Evolutionary conservation across 192 early-diverging fungal genomes (phyloP), one percentile per base, ranked within the genome.

Genomic region (Entomortierella parvispora): DNA sequence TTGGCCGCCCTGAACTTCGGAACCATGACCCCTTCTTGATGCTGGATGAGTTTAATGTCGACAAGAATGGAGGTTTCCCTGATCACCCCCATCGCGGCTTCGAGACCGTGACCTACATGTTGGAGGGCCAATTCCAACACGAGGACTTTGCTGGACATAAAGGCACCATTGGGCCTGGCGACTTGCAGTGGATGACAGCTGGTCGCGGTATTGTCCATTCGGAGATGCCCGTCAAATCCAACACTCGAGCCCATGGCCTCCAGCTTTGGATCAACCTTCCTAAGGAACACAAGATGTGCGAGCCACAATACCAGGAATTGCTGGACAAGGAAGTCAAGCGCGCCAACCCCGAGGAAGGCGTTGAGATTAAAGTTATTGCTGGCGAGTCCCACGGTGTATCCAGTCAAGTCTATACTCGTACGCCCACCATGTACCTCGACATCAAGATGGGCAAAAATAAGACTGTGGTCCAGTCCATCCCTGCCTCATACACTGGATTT

Each of bases 221-320:
- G 17, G 88, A 89, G 62, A 83, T 55, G 33, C 79, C 82, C 25
- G 69, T 65, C 46, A 62, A 72, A 14, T 32, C 79, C 40, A 58
- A 62, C 4, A 83, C 80, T 15, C 52, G 58, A 6, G 61, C 55
- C 20, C 58, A 69, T 53, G 70, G 69, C 25, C 67, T 91, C 14
- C 89, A 90, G 67, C 80, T 90, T 12, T 90, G 89, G 89, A 68
- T 90, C 25, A 91, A 91, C 72, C 78, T 90, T 9, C 88, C 88
- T 9, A 42, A 46, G 3, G 18, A 28, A 50, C 25, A 76, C 51
- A 90, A 90, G 58, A 84, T 88, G 81, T 61, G 82, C 28, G 60
- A 82, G 23, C 86, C 88, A 3, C 53, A 55, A 14, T 82, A 71
- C n/a, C n/a, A n/a, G n/a, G n/a, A n/a, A n/a, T n/a, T n/a, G n/a